phyloP scores from a whole-genome alignment of 805 yeast genomes.

The Kazachstania africana region DNA sequence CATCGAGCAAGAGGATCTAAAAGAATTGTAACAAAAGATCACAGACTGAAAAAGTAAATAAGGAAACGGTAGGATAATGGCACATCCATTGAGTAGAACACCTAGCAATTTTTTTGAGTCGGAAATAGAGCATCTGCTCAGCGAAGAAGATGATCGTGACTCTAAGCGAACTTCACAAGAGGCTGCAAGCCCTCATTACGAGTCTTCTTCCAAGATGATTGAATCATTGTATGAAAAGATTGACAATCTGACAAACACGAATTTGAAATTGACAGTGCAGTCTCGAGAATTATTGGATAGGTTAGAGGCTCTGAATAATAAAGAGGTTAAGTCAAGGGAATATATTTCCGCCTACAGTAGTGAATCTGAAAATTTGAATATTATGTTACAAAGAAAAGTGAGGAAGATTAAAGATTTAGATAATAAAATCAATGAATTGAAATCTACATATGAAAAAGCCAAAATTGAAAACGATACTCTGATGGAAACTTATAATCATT shows the following conservation, averaged over 20 bases:
- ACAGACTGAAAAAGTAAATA: too few relatives aligned
- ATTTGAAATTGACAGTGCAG: constrained; percentile 29
- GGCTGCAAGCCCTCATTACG: background rate
- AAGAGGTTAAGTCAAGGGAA: constrained; percentile 38
- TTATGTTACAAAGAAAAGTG: constrained; percentile 43
- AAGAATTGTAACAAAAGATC: too few relatives aligned
- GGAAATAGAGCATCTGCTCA: constrained; percentile 2
- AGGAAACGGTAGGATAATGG: too few relatives aligned
- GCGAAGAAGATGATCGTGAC: constrained; percentile 2
- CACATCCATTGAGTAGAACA: background rate
- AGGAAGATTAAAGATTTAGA: constrained; percentile 49
- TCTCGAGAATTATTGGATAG: constrained; percentile 42
- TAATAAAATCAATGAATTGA: constrained; percentile 5
- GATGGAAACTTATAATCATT: background rate
- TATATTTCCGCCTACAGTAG: constrained; percentile 56
- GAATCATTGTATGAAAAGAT: constrained; percentile 36
- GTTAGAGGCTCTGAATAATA: constrained; percentile 33
- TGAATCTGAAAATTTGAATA: constrained; percentile 44
- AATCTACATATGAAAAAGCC: constrained; percentile 1
- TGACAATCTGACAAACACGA: constrained; percentile 38
- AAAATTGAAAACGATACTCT: constrained; percentile 1
- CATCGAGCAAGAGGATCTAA: too few relatives aligned
- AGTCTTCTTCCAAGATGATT: constrained; percentile 23
- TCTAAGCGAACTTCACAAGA: too few relatives aligned
- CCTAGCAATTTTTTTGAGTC: constrained; percentile 2